phyloP scores from a whole-genome alignment of 805 yeast species.

The Pichia occidentalis region DNA sequence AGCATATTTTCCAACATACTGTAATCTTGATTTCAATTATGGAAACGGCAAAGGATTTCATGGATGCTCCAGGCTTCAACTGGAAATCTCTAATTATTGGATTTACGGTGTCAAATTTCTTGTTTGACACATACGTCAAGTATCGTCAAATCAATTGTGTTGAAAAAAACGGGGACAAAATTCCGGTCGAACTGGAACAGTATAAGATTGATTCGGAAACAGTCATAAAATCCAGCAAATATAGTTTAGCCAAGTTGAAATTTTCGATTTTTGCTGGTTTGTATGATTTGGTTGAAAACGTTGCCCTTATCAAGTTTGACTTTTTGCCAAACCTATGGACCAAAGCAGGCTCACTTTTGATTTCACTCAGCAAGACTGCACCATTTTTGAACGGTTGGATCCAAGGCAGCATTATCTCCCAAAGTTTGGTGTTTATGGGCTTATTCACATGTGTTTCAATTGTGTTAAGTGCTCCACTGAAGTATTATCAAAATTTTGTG shows the following conservation, averaged over 20 bases:
- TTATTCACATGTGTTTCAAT: slow-evolving; percentile 45
- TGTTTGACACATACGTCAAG: slow-evolving; percentile 67
- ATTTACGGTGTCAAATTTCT: slow-evolving; percentile 66
- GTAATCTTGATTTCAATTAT: slow-evolving; percentile 24
- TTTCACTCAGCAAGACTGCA: slow-evolving; percentile 18
- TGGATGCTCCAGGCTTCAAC: slow-evolving; percentile 64
- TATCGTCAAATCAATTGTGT: slow-evolving; percentile 69
- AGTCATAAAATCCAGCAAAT: slow-evolving; percentile 67
- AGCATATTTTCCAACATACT: not conserved
- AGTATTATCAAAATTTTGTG: slow-evolving; percentile 75
- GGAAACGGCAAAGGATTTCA: slow-evolving; percentile 38
- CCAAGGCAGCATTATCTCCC: slow-evolving; percentile 55
- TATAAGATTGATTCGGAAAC: slow-evolving; percentile 56
- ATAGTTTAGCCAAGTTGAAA: slow-evolving; percentile 70
- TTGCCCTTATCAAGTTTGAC: slow-evolving; percentile 53
- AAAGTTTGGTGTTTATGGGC: slow-evolving; percentile 60
- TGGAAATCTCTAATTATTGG: slow-evolving; percentile 78
- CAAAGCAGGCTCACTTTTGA: slow-evolving; percentile 18
- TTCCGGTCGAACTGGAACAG: slow-evolving; percentile 64
- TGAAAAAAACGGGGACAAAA: slow-evolving; percentile 35
- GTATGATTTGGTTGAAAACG: slow-evolving; percentile 47
- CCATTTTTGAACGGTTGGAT: slow-evolving; percentile 18
- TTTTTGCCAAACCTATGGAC: slow-evolving; percentile 59
- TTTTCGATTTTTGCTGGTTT: slow-evolving; percentile 55
- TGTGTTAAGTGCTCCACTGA: slow-evolving; percentile 56